Evolutionary conservation across 805 yeast genomes (phyloP).

Genomic region (Yarrowia sp.): DNA sequence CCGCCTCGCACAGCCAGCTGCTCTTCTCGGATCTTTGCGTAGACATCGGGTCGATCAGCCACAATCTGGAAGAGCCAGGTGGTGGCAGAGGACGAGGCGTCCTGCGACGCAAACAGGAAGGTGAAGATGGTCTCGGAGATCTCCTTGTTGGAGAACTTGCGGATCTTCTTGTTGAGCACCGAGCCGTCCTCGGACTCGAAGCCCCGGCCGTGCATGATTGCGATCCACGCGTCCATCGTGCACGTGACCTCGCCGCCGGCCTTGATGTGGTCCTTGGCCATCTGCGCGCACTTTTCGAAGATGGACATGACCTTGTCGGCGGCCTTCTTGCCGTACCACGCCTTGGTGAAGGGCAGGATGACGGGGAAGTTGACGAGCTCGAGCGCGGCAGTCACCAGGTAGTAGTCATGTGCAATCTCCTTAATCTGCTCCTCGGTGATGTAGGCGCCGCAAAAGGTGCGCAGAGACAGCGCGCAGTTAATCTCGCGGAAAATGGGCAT

Average conservation of each 20-base stretch:
- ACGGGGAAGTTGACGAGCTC: constrained; percentile 98
- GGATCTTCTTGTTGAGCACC: constrained; percentile 48
- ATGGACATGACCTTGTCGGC: constrained; percentile 93
- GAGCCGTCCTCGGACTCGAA: constrained; percentile 53
- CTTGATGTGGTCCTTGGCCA: constrained; percentile 77
- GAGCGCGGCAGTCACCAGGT: constrained; percentile 87
- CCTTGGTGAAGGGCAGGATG: constrained; percentile 90
- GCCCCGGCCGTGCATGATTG: constrained; percentile 57
- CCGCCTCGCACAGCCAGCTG: constrained; percentile 79
- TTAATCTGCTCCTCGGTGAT: constrained; percentile 89
- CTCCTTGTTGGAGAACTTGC: constrained; percentile 86
- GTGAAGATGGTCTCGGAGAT: constrained; percentile 96
- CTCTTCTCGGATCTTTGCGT: constrained; percentile 83
- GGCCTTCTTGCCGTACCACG: constrained; percentile 95
- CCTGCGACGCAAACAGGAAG: constrained; percentile 95
- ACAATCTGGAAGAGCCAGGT: constrained; percentile 98
- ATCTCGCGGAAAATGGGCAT: constrained; percentile 95
- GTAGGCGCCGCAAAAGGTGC: constrained; percentile 94
- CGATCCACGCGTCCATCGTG: constrained; percentile 95
- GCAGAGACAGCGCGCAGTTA: constrained; percentile 88
- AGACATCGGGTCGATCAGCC: constrained; percentile 92
- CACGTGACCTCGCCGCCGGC: constrained; percentile 77
- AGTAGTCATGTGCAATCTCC: constrained; percentile 88
- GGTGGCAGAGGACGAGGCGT: constrained; percentile 94
- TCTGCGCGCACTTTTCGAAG: constrained; percentile 83